A percentile compares a stretch with the other conserved stretches of the same genome.
Conservation (phyloP, 1,284 basidiomycete genomes). For the Ceratobasidium sp. region DNA sequence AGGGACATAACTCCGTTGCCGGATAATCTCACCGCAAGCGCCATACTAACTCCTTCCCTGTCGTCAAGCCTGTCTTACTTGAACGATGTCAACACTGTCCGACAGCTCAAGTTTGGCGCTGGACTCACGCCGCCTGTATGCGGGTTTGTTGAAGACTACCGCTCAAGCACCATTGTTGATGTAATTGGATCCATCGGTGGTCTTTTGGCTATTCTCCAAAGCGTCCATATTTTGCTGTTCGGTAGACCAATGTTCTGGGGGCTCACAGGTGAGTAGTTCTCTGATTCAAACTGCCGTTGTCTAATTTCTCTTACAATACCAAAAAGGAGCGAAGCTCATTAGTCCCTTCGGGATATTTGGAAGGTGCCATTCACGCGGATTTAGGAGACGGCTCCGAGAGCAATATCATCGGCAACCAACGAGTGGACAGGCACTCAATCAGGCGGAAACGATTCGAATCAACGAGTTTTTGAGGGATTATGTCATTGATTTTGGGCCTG, state of each 20-base stretch:
- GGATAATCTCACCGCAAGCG: slow-evolving; percentile 4
- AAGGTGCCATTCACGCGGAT: not conserved
- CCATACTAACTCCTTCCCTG: not conserved
- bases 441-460: not conserved
- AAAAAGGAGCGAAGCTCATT: slow-evolving; percentile 22
- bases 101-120: not conserved
- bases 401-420: not conserved
- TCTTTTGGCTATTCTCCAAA: slow-evolving; percentile 30
- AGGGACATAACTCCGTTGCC: not conserved
- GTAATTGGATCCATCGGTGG: slow-evolving; percentile 27
- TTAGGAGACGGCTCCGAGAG: slow-evolving; percentile 8
- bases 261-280: slow-evolving; percentile 6
- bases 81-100: not conserved
- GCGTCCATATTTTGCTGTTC: slow-evolving; percentile 28
- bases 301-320: not conserved
- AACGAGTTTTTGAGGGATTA: slow-evolving; percentile 23
- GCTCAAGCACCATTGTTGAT: slow-evolving; percentile 29
- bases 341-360: slow-evolving; percentile 30
- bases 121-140: not conserved
- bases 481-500: slow-evolving; percentile 36
- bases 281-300: not conserved
- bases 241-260: slow-evolving; percentile 32
- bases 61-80: not conserved
- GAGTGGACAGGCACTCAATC: not conserved
- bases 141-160: slow-evolving; percentile 8